Base-by-base conservation (phyloP, 352 stramenopile genomes). In the Phytophthora tentaculata region DNA sequence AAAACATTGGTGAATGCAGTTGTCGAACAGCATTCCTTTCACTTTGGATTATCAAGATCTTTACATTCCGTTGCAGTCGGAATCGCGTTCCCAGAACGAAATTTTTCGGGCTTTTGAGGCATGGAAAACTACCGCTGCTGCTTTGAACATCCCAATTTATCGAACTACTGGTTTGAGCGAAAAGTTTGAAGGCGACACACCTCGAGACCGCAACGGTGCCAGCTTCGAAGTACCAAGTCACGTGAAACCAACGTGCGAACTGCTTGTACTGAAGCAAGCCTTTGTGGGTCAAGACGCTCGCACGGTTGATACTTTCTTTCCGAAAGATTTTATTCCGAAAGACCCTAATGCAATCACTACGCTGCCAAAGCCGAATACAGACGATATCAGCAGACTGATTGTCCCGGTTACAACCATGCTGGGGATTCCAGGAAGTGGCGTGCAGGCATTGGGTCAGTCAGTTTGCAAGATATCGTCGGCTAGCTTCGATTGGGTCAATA, bases 341-440 rank as follows among this genome's bases (percentile, higher is more conserved):
- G 85, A 89, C 7, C 16, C 71, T 0, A 74, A 64, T 47, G 72
- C 67, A 19, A 60, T 54, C 2, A 83, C 77, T 0, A 81, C 77
- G 0, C 62, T 90, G 0, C 53, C 70, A 19, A 86, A 79, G 28
- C 77, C 73, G 9, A 81, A 66, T 24, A 54, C 51, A 5, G 32
- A 63, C 1, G 69, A 83, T 23, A 20, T 65, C 8, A 67, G 37
- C 17, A 83, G 77, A 59, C 52, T 81, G 1, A 71, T 69, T 16
- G 58, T 92, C 1, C 81, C 86, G 1, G 57, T 94, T 56, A 91
- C 84, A 1, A 53, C 88, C 12, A 71, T 90, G 45, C 5, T 94
- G 6, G 86, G 86, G 0, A 77, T 94, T 13, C 86, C 86, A n/a
- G 84, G 86, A 44, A 94, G 86, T 67, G 75, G 77, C 3, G 74